Evolutionary conservation across 208 protist genomes (phyloP), one percentile per base, ranked within the genome.

Genomic region (Trypanosoma cruzi): DNA sequence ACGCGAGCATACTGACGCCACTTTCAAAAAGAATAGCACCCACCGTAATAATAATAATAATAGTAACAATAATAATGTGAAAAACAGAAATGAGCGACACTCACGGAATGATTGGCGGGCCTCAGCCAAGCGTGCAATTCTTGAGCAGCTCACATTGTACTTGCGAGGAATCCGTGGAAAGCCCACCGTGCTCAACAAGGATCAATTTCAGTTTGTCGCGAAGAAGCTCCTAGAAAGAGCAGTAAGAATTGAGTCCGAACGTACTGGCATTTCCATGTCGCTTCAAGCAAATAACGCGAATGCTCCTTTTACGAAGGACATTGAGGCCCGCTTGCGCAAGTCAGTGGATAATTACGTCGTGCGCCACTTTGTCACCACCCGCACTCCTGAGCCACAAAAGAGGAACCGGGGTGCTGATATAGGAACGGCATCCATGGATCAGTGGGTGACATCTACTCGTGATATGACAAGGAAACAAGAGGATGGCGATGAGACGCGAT

Each of bases 261-360:
- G 80, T 2, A 64, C 63, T 37, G 84, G 84, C 13, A 26, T 83
- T n/a, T 88, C 85, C 24, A 78, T 92, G 57, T 78, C 82, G 1
- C 79, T 96, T 37, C 79, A 84, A 62, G 75, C 74, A 13, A 78
- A 75, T 46, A 77, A 77, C 32, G 60, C 61, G 40, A 88, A 81
- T 69, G 18, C 70, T 2, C 60, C 63, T 0, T 92, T 95, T 64
- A 85, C 82, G 0, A 81, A 84, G 64, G 72, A 84, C 22, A 82
- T 68, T 64, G 84, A 86, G 79, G 34, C 64, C 59, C 58, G 71
- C 14, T 72, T 96, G 59, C 83, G 82, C 71, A 85, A 86, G 70
- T 89, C 85, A 5, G 90, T 96, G 18, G 86, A 96, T 50, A 71
- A 77, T 42, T 96, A 94, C 64, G 53, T 96, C n/a, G 49, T 80